A percentile compares a stretch with the other conserved stretches of the same genome.
Evolutionary conservation across 2,329 filamentous ascomycete genomes (phyloP).

Genomic region (Diaporthe amygdali): DNA sequence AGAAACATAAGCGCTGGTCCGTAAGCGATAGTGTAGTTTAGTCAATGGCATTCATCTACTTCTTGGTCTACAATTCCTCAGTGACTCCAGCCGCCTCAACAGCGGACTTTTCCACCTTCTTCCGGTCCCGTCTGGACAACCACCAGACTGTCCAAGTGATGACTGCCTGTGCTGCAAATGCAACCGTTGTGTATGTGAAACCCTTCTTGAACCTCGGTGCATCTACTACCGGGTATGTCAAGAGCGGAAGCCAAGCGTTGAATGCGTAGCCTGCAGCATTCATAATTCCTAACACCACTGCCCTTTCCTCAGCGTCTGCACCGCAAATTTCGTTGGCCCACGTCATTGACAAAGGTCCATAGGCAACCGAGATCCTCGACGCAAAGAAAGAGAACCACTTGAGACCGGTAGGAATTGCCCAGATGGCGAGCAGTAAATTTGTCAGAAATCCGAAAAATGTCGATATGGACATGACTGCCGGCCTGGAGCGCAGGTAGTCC

Average conservation of each 20-base stretch:
- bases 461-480: constrained; percentile 23
- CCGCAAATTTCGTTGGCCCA: constrained; percentile 54
- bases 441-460: constrained; percentile 25
- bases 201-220: constrained; percentile 46
- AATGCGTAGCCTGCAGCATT: constrained; percentile 50
- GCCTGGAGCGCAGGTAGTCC: constrained; percentile 47
- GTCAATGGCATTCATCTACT: background rate
- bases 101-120: constrained; percentile 20
- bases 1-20: no score
- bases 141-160: constrained; percentile 24
- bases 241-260: constrained; percentile 47
- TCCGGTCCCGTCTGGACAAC: constrained; percentile 9
- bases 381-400: constrained; percentile 29
- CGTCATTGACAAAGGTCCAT: constrained; percentile 36
- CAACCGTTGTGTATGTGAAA: constrained; percentile 29
- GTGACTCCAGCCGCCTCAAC: constrained; percentile 26
- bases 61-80: background rate
- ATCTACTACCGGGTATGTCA: constrained; percentile 41
- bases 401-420: constrained; percentile 18
- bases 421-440: constrained; percentile 23
- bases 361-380: constrained; percentile 10
- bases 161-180: constrained; percentile 17
- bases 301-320: constrained; percentile 52
- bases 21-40: background rate
- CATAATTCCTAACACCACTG: constrained; percentile 54